Evolutionary conservation across 2,329 filamentous ascomycete genomes (phyloP), one percentile per base, ranked within the genome.

Genomic region (Paraphaeosphaeria minitans): DNA sequence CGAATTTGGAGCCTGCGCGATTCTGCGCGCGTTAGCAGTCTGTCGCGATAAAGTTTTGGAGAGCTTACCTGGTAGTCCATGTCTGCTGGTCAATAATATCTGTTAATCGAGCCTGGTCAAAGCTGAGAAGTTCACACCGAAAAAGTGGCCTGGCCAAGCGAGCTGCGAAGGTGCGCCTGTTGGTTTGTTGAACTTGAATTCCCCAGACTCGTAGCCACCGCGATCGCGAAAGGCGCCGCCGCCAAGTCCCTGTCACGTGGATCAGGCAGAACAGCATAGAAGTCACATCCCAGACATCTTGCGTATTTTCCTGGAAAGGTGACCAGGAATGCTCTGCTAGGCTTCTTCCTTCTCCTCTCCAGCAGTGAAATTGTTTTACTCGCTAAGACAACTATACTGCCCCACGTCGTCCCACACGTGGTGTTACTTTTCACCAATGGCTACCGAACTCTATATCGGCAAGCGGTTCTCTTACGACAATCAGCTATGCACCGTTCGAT

Each of bases 1-100:
- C 95, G 78, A 98, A 98, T 79, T 98, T 98, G 78, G 93, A 97
- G 74, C 95, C 95, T 63, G 92, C 93, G 71, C 94, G 92, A 78
- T 98, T 97, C 83, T 97, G 50, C 29, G 49, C 33, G 27, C 56
- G 61, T 70, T 55, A 71, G 63, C 50, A 64, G 45, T 37, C 13
- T 50, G 24, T 47, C 46, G 27, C n/a, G 47, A 57, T 16, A 21
- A 19, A 54, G 45, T 19, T 22, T 27, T n/a, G 24, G 45, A 19
- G 27, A 29, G 45, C 70, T 56, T 74, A 82, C 82, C 75, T 83
- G 81, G 59, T 82, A 84, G 75, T 84, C 82, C 82, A 84, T 84
- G 19, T 50, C 43, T 57, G 45, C 43, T 29, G 39, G 14, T 54
- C 42, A 47, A 47, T 53, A 13, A 27, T 46, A 4, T 31, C 33